Evolutionary conservation across 1,284 basidiomycete species (phyloP).

Genomic region (Hypsizygus ulmarius): DNA sequence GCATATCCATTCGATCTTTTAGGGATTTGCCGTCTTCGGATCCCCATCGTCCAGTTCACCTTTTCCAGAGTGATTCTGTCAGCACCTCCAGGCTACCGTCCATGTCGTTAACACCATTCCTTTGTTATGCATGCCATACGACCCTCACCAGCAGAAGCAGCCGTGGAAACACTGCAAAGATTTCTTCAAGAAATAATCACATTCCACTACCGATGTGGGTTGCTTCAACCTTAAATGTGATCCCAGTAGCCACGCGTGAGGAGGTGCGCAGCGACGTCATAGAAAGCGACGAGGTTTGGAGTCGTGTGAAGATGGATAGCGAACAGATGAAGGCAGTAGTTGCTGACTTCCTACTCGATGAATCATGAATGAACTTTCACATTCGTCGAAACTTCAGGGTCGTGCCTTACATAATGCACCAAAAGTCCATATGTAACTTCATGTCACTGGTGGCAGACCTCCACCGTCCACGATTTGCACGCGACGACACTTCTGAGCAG

Average conservation of each 20-base stretch:
- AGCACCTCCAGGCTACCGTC: not conserved
- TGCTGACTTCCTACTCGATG: slow-evolving; percentile 28
- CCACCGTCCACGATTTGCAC: not conserved
- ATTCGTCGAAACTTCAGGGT: too few species aligned
- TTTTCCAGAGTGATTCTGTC: slow-evolving; percentile 9
- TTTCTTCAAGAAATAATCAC: slow-evolving; percentile 10
- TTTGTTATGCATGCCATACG: slow-evolving; percentile 78
- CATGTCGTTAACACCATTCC: slow-evolving; percentile 42
- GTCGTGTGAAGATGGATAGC: slow-evolving; percentile 18
- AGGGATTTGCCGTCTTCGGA: slow-evolving; percentile 25
- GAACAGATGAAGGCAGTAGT: slow-evolving; percentile 25
- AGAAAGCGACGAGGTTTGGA: slow-evolving; percentile 18
- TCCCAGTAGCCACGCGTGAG: not conserved
- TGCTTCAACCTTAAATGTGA: slow-evolving; percentile 15
- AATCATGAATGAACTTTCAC: too few species aligned
- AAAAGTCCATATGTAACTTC: not conserved
- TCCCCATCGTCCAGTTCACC: slow-evolving; percentile 16
- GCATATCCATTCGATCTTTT: slow-evolving; percentile 68
- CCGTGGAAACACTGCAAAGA: slow-evolving; percentile 31
- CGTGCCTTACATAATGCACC: slow-evolving; percentile 11
- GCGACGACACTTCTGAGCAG: slow-evolving; percentile 1
- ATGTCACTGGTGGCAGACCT: slow-evolving; percentile 9
- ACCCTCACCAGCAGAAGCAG: slow-evolving; percentile 65
- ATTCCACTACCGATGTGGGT: slow-evolving; percentile 38
- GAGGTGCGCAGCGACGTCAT: not conserved